Evolutionary conservation across 2,329 filamentous ascomycete genomes (phyloP).

Genomic region (Phyllachora maydis): DNA sequence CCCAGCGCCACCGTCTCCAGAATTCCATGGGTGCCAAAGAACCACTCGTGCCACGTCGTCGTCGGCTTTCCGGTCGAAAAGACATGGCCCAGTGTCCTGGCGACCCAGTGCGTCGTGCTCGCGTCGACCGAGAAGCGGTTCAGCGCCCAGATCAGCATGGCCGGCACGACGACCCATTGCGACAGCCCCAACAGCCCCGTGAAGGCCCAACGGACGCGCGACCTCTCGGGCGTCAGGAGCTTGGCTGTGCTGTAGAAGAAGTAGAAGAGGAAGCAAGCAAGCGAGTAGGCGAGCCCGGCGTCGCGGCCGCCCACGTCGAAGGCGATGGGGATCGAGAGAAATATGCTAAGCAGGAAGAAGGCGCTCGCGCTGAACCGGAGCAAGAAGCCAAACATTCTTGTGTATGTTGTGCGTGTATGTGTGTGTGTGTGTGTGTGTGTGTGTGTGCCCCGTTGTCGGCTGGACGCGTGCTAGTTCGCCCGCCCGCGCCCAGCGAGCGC

Average conservation of each 20-base stretch:
- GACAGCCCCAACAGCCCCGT: constrained; percentile 49
- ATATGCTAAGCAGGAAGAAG: constrained; percentile 75
- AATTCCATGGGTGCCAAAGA: constrained; percentile 72
- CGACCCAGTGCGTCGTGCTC: constrained; percentile 60
- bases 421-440: too few species aligned
- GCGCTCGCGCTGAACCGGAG: too few species aligned
- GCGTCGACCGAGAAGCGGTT: constrained; percentile 88
- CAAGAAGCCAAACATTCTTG: too few species aligned
- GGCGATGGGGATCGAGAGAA: constrained; percentile 88
- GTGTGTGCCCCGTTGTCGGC: too few species aligned
- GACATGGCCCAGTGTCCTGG: constrained; percentile 52
- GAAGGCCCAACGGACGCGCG: constrained; percentile 52
- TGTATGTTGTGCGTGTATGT: too few species aligned
- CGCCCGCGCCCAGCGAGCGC: too few species aligned
- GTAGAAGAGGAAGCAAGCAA: constrained; percentile 79
- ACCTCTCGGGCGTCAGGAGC: constrained; percentile 59
- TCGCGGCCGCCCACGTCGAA: constrained; percentile 96
- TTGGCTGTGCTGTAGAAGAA: constrained; percentile 67
- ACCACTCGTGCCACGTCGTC: constrained; percentile 61
- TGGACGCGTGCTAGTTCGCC: too few species aligned
- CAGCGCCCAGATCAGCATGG: constrained; percentile 81
- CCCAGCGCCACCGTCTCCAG: constrained; percentile 65
- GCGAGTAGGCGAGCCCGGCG: constrained; percentile 83
- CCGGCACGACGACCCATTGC: constrained; percentile 75
- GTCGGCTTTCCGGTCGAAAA: constrained; percentile 34